These are phyloP conservation scores for Termitomyces sp. DNA, from an alignment of 768 basidiomycete species.

Conservation along the genomic window DNA sequence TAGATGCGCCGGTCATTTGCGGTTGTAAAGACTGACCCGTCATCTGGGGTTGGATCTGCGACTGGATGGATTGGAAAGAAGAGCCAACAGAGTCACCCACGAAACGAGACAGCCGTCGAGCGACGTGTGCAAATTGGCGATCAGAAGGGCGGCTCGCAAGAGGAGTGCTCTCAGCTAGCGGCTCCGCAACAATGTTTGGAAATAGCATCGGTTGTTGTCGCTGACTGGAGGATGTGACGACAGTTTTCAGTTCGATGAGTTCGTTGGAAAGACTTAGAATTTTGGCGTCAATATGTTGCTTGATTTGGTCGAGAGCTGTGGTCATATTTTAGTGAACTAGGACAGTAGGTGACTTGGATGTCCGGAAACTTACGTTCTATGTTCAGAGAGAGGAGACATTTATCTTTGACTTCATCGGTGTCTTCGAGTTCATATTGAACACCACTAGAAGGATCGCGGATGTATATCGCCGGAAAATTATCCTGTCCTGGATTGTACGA, in stretches of 20 bases:
- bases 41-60: conserved; percentile 49
- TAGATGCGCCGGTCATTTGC: conserved; percentile 72
- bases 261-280: conserved; percentile 83
- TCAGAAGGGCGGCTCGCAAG: conserved; percentile 65
- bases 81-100: conserved; percentile 39
- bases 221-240: conserved; percentile 46
- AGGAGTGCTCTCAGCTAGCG: conserved; percentile 65
- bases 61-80: conserved; percentile 21
- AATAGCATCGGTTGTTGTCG: conserved; percentile 42
- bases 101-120: conserved; percentile 69
- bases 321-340: not conserved
- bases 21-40: conserved; percentile 68
- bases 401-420: conserved; percentile 86
- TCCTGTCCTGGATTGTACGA: conserved; percentile 90
- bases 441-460: conserved; percentile 86
- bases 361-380: conserved; percentile 77
- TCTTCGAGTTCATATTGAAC: conserved; percentile 97
- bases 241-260: conserved; percentile 79
- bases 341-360: not conserved
- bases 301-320: conserved; percentile 94
- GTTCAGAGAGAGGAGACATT: conserved; percentile 84
- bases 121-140: conserved; percentile 66
- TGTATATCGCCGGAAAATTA: conserved; percentile 93
- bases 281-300: conserved; percentile 93
- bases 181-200: conserved; percentile 44